Evolutionary conservation across 2,329 filamentous ascomycete genomes (phyloP).

Genomic region (Thelonectria discophora): DNA sequence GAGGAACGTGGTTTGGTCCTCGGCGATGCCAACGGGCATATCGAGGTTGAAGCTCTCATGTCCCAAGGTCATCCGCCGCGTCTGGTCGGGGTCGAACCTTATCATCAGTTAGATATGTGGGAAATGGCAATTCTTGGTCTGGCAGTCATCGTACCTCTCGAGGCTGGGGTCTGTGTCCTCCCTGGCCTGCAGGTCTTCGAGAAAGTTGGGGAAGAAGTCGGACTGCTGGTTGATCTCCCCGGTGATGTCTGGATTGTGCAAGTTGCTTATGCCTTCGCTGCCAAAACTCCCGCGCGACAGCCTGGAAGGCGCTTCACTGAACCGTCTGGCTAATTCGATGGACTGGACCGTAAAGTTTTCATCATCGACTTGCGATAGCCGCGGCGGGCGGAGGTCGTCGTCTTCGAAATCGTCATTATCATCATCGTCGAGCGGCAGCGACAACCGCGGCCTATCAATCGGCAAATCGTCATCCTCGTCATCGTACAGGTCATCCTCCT

Average conservation of each 20-base stretch:
- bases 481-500: constrained; percentile 59
- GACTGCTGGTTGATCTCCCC: constrained; percentile 57
- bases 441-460: constrained; percentile 62
- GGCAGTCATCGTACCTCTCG: constrained; percentile 49
- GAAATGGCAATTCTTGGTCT: background rate
- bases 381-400: constrained; percentile 62
- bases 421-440: constrained; percentile 57
- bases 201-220: constrained; percentile 61
- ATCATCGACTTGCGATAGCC: constrained; percentile 64
- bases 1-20: constrained; percentile 62
- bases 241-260: constrained; percentile 50
- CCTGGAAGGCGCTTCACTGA: constrained; percentile 55
- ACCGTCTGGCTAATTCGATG: constrained; percentile 67
- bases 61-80: constrained; percentile 51
- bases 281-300: constrained; percentile 64
- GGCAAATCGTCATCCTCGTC: constrained; percentile 62
- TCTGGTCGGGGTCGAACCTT: constrained; percentile 54
- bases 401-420: constrained; percentile 61
- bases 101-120: constrained; percentile 18
- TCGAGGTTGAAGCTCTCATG: constrained; percentile 62
- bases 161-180: constrained; percentile 54
- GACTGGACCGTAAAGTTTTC: constrained; percentile 68
- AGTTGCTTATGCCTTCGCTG: constrained; percentile 64
- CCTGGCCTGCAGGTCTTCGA: constrained; percentile 54
- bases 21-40: constrained; percentile 54